Evolutionary conservation across 2,329 filamentous ascomycete genomes (phyloP).

Genomic region (Ascochyta viciae-villosae): DNA sequence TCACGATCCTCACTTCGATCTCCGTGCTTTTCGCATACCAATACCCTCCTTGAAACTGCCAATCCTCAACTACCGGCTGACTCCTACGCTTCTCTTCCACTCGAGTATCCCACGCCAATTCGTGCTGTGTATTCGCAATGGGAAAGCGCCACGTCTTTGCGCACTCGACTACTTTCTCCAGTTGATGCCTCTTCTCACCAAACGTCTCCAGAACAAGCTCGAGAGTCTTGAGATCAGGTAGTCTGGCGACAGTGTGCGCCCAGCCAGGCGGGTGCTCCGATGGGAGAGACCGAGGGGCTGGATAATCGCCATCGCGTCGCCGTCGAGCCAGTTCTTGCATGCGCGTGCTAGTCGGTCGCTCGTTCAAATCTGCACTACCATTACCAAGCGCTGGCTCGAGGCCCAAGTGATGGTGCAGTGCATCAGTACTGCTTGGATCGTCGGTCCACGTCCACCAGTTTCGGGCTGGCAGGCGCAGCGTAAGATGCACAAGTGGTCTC

Average conservation of each 20-base stretch:
- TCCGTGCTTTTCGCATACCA: not conserved
- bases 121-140: conserved; percentile 10
- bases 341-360: conserved; percentile 8
- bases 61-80: not conserved
- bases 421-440: not conserved
- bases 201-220: conserved; percentile 39
- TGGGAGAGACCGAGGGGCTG: not conserved
- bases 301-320: conserved; percentile 23
- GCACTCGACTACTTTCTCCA: conserved; percentile 37
- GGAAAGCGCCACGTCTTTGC: conserved; percentile 41
- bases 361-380: not conserved
- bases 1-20: not conserved
- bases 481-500: conserved; percentile 23
- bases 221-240: conserved; percentile 30
- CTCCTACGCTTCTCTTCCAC: conserved; percentile 26
- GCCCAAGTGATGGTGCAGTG: conserved; percentile 16
- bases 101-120: conserved; percentile 35
- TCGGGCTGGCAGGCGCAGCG: conserved; percentile 19
- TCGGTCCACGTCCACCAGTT: conserved; percentile 31
- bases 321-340: conserved; percentile 30
- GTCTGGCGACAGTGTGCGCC: conserved; percentile 17
- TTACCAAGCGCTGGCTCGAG: conserved; percentile 32
- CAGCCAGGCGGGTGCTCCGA: conserved; percentile 10
- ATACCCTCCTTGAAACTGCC: not conserved
- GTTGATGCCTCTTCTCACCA: conserved; percentile 27